Percentiles rank a stretch among this genome's conserved stretches.
Evolutionary conservation across 495 filamentous ascomycete genomes (phyloP).

Genomic region (Neurospora sublineolata): DNA sequence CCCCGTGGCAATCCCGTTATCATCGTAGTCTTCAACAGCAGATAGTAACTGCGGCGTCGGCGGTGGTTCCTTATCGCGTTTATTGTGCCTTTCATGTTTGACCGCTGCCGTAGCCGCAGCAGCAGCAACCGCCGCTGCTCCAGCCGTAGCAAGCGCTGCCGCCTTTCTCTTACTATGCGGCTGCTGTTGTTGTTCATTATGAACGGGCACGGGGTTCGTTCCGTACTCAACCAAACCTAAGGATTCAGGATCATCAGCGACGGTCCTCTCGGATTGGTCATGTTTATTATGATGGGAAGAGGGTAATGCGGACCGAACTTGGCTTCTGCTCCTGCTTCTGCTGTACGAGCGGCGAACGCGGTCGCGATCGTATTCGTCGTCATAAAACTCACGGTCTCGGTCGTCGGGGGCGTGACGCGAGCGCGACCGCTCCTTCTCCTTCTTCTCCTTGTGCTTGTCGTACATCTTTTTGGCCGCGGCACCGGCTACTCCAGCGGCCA

Average conservation of each 20-base stretch:
- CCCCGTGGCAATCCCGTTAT: constrained; percentile 3
- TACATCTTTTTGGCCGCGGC: constrained; percentile 74
- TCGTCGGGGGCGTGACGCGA: constrained; percentile 33
- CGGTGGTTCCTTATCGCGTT: constrained; percentile 25
- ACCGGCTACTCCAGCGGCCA: constrained; percentile 64
- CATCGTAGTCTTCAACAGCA: neutral
- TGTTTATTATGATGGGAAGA: constrained; percentile 18
- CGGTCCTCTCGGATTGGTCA: constrained; percentile 6
- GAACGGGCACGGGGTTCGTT: constrained; percentile 44
- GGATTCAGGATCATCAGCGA: constrained; percentile 46
- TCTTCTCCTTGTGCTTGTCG: constrained; percentile 49
- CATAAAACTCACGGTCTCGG: constrained; percentile 24
- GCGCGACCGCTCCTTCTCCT: constrained; percentile 35
- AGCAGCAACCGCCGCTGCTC: neutral
- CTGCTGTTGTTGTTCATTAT: neutral
- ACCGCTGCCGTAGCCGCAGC: neutral
- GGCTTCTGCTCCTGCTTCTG: constrained; percentile 43
- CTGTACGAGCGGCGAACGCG: too few species aligned
- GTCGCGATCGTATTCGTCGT: constrained; percentile 18
- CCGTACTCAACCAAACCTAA: constrained; percentile 77
- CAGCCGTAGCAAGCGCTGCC: neutral
- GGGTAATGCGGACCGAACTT: constrained; percentile 41
- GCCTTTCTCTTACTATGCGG: neutral
- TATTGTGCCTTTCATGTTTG: neutral
- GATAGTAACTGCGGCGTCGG: neutral